Evolutionary conservation across 371 early-diverging fungal genomes (phyloP), one percentile per base, ranked within the genome.

Genomic region (Furculomyces boomerangus): DNA sequence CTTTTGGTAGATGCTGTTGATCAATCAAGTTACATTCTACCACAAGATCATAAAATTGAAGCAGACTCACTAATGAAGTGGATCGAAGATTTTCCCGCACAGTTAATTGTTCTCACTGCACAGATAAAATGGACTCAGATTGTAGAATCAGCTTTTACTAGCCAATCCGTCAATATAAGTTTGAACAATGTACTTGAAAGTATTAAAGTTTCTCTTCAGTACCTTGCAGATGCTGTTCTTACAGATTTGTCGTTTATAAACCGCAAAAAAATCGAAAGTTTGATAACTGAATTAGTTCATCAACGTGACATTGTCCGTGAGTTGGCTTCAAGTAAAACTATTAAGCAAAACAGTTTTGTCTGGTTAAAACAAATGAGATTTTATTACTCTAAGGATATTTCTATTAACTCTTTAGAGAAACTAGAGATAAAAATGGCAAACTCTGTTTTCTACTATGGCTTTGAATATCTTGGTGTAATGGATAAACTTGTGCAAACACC

Each of bases 321-420:
- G 43, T 71, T 95, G n/a, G 58, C 74, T 1, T 67, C 65, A 14
- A 64, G 62, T 51, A 72, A 75, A 13, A 79, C 83, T 10, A 60
- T 67, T 0, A 74, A 76, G 1, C 55, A 78, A 39, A 81, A 82
- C 54, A 88, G 90, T 64, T 97, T 96, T 67, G 71, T 73, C 45
- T 98, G 99, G 99, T 74, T 95, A 48, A 88, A 90, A 54, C 91
- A 93, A 59, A 94, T 98, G 97, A 83, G 99, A 25, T 97, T 83
- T 73, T 94, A 95, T 72, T 86, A 84, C 60, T 66, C 16, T 24
- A 8, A 52, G 14, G 28, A 39, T 18, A 30, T 18, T 14, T 39
- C 53, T 20, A 74, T 75, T 22, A 76, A 87, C 46, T 83, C 85
- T n/a, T 62, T 87, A 39, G 70, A 78, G 47, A 71, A 85, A 30